Evolutionary conservation across 352 stramenopile species (phyloP).

Genomic region (Globisporangium irregulare): DNA sequence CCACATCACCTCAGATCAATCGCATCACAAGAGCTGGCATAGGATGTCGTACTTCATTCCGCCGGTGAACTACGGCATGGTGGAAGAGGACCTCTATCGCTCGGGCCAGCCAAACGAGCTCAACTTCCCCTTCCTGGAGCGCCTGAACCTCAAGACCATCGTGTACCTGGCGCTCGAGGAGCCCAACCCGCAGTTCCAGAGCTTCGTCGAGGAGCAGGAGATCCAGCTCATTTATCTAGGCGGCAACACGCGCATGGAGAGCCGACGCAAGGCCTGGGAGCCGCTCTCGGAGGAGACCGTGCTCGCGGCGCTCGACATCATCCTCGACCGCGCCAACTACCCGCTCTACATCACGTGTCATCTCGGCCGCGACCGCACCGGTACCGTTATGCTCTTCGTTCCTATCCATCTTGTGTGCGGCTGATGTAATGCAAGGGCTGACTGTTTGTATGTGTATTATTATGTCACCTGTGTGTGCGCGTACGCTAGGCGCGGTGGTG

Average conservation of each 20-base stretch:
- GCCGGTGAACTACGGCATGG: constrained; percentile 92
- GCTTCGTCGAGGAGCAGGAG: constrained; percentile 90
- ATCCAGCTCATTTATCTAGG: constrained; percentile 87
- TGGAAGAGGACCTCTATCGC: constrained; percentile 90
- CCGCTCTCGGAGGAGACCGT: constrained; percentile 88
- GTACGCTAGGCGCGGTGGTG: constrained; percentile 59
- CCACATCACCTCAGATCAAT: neutral
- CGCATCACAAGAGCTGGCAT: neutral
- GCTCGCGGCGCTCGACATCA: constrained; percentile 84
- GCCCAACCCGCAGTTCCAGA: constrained; percentile 87
- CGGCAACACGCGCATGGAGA: constrained; percentile 87
- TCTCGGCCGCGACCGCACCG: constrained; percentile 87
- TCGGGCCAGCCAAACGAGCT: constrained; percentile 90
- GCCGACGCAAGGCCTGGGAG: constrained; percentile 83
- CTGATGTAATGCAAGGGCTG: neutral
- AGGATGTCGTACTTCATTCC: constrained; percentile 91
- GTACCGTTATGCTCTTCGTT: constrained; percentile 22
- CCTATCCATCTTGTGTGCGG: neutral
- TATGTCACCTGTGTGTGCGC: neutral
- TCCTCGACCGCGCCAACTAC: constrained; percentile 89
- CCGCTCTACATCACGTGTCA: constrained; percentile 91
- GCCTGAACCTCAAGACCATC: constrained; percentile 87
- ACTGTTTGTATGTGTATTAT: neutral
- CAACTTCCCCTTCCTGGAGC: constrained; percentile 92
- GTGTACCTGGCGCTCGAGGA: constrained; percentile 91